phyloP scores from a whole-genome alignment of 148 eudicot genomes.

The Chenopodium album region DNA sequence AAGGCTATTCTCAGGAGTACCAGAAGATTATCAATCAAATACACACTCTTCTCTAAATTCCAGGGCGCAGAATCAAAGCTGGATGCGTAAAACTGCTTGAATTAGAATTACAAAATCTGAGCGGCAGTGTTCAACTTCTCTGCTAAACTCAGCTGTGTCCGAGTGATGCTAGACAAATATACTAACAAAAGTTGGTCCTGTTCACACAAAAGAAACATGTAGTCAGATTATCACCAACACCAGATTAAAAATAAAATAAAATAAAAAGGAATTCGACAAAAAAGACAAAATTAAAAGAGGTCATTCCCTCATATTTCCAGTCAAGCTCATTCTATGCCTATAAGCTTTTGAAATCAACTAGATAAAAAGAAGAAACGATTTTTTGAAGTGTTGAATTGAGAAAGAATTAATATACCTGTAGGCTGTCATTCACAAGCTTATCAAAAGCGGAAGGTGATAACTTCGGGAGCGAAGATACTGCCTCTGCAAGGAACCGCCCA shows the following conservation, averaged over 20 bases:
- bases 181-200: conserved; percentile 89
- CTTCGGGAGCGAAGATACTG: conserved; percentile 80
- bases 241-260: background rate
- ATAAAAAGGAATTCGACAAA: background rate
- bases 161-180: conserved; percentile 86
- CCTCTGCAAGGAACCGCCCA: conserved; percentile 75
- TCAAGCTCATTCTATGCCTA: too few species aligned
- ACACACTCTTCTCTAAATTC: conserved; percentile 13
- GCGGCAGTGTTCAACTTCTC: conserved; percentile 97
- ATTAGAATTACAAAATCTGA: conserved; percentile 61
- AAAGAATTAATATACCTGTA: conserved; percentile 50
- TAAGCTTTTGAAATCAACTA: too few species aligned
- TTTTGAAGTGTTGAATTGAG: background rate
- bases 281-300: background rate
- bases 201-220: background rate
- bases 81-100: conserved; percentile 10
- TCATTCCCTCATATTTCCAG: background rate
- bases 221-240: conserved; percentile 1
- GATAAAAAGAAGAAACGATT: too few species aligned
- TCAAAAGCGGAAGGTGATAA: conserved; percentile 67
- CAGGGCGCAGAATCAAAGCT: background rate
- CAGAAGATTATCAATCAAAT: conserved; percentile 8
- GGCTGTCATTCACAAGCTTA: conserved; percentile 75
- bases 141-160: conserved; percentile 84
- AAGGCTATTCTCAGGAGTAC: background rate